Conservation (phyloP, 2,329 filamentous ascomycete species). For the Penicillium expansum region DNA sequence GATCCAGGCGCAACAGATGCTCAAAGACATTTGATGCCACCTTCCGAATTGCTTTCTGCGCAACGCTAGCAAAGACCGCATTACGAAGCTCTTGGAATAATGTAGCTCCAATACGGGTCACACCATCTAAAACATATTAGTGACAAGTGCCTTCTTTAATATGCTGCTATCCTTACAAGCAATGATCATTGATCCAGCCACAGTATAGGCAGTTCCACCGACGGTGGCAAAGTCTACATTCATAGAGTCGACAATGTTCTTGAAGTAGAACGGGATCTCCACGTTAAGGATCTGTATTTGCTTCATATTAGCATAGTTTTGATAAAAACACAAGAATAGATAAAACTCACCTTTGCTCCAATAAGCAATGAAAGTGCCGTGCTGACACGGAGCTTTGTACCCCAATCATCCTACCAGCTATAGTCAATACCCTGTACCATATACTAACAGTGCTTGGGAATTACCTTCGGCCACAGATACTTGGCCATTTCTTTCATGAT, state of each 20-base stretch:
- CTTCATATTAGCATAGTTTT: constrained; percentile 15
- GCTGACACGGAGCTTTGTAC: constrained; percentile 79
- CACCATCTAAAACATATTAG: constrained; percentile 59
- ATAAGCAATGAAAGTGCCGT: constrained; percentile 80
- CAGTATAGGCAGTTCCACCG: constrained; percentile 83
- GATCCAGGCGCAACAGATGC: constrained; percentile 81
- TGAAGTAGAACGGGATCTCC: constrained; percentile 98
- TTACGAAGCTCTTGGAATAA: constrained; percentile 92
- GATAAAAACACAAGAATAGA: not conserved
- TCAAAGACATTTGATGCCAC: constrained; percentile 92
- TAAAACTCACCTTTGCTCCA: constrained; percentile 70
- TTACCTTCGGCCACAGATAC: constrained; percentile 87
- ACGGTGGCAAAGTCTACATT: constrained; percentile 86
- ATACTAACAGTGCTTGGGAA: constrained; percentile 8
- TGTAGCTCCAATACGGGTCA: constrained; percentile 81
- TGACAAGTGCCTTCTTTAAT: not conserved
- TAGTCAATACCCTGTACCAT: constrained; percentile 15
- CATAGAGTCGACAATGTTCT: constrained; percentile 95
- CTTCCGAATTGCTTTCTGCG: constrained; percentile 89
- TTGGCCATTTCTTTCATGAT: constrained; percentile 97
- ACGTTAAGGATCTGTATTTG: constrained; percentile 73
- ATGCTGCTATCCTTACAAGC: constrained; percentile 58
- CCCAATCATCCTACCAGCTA: constrained; percentile 60
- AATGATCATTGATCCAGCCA: constrained; percentile 88
- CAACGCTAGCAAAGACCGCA: constrained; percentile 93